A percentile compares a stretch with the other conserved stretches of the same genome.
phyloP scores from a whole-genome alignment of 257 asterid genomes.

The Solanum chmielewskii region DNA sequence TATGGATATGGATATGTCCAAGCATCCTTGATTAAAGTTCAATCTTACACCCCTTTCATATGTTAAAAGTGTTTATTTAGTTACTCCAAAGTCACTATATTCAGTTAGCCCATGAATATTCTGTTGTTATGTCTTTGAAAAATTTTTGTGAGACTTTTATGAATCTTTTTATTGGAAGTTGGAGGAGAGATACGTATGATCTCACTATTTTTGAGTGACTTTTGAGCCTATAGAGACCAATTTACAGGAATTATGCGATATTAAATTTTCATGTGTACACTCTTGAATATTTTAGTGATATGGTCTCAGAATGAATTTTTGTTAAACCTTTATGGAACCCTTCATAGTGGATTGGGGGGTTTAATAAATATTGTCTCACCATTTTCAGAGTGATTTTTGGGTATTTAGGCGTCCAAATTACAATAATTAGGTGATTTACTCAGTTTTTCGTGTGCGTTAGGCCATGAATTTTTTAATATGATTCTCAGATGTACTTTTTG shows the following conservation, averaged over 20 bases:
- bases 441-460: not conserved
- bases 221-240: not conserved
- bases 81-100: not conserved
- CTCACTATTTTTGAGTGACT: not conserved
- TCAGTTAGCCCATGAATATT: not conserved
- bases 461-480: not conserved
- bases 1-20: not conserved
- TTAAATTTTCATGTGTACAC: not conserved
- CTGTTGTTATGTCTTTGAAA: not conserved
- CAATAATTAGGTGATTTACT: no score
- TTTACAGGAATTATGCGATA: not conserved
- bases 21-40: not conserved
- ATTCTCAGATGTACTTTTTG: not conserved
- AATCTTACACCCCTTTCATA: not conserved
- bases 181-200: not conserved
- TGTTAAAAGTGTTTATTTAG: not conserved
- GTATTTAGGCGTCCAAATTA: not conserved
- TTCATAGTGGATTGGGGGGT: not conserved
- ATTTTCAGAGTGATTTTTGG: not conserved
- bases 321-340: not conserved
- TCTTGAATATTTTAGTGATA: not conserved
- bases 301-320: not conserved
- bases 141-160: not conserved
- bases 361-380: not conserved
- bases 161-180: no score